A percentile compares a stretch with the other conserved stretches of the same genome.
Conservation (phyloP, 2,329 filamentous ascomycete genomes). For the Chaetomiaceae sp. region DNA sequence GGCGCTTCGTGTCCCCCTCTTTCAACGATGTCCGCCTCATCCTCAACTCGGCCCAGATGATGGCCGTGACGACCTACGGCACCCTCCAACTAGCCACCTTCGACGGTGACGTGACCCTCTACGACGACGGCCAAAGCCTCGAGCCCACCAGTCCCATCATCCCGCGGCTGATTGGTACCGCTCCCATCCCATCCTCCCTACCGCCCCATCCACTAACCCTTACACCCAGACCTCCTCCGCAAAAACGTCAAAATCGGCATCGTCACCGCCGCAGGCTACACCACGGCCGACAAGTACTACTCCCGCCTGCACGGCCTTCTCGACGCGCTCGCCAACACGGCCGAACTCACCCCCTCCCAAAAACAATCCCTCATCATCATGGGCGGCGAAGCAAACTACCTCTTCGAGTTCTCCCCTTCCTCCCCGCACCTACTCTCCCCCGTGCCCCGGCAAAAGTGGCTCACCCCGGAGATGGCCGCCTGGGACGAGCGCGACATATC, state of each 20-base stretch:
- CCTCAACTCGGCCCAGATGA: constrained; percentile 89
- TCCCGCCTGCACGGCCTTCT: constrained; percentile 81
- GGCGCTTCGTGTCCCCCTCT: constrained; percentile 89
- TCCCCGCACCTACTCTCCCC: constrained; percentile 64
- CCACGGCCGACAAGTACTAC: constrained; percentile 81
- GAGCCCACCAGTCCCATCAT: constrained; percentile 75
- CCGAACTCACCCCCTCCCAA: constrained; percentile 57
- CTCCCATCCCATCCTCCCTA: constrained; percentile 22
- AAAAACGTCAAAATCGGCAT: constrained; percentile 85
- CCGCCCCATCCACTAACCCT: background rate
- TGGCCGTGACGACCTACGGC: constrained; percentile 75
- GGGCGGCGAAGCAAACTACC: constrained; percentile 93
- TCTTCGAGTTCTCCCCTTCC: constrained; percentile 70
- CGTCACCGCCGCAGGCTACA: constrained; percentile 94
- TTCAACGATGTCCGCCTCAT: constrained; percentile 96
- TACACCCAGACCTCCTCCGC: constrained; percentile 58
- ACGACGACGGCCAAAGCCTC: constrained; percentile 81
- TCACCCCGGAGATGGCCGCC: constrained; percentile 70
- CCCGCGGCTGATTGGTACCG: constrained; percentile 46
- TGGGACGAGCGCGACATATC: constrained; percentile 76
- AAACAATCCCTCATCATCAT: constrained; percentile 83
- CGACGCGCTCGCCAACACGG: constrained; percentile 63
- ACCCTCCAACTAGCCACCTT: constrained; percentile 85
- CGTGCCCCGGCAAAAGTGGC: constrained; percentile 64
- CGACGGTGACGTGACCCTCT: constrained; percentile 95